Evolutionary conservation across 148 eudicot genomes (phyloP), one percentile per base, ranked within the genome.

Genomic region (Drosera capensis): DNA sequence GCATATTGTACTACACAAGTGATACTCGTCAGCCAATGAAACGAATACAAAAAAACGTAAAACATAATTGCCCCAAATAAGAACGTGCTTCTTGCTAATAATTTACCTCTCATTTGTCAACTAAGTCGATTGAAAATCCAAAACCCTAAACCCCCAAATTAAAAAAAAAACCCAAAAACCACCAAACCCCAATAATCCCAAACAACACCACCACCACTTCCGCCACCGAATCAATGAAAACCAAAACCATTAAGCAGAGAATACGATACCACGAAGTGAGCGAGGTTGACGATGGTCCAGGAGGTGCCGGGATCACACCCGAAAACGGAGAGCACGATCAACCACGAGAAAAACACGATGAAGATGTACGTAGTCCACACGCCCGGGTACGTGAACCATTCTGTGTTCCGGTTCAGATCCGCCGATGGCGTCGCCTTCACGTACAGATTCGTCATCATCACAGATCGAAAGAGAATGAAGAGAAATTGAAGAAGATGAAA

Each of bases 371-470:
- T 73, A 2, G 90, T 84, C 94, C 94, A 84, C 4, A 84, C 94
- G 3, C 94, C 94, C 0, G 94, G 94, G 36, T 83, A 83, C 44
- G 71, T 83, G 55, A 83, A 83, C 94, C 94, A 83, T 54, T 83
- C 94, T 25, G 94, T 83, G 54, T 83, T 83, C 57, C 77, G 54
- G 46, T 84, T 84, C 57, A 76, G 77, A 80, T 84, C 94, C 75
- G 70, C 59, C 54, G 94, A 71, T 35, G 79, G 90, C 50, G 15
- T 59, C 44, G 87, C 87, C 55, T 74, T 71, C 36, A 84, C 94
- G 43, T 84, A 84, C 46, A 74, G 58, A 65, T 61, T 84, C 58
- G 76, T 84, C 94, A 79, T 82, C 46, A 4, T n/a, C n/a, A n/a
- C n/a, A n/a, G n/a, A n/a, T n/a, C n/a, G n/a, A n/a, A n/a, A n/a